Conservation (phyloP, 176 grass and related monocot species). For the Ensete ventricosum region DNA sequence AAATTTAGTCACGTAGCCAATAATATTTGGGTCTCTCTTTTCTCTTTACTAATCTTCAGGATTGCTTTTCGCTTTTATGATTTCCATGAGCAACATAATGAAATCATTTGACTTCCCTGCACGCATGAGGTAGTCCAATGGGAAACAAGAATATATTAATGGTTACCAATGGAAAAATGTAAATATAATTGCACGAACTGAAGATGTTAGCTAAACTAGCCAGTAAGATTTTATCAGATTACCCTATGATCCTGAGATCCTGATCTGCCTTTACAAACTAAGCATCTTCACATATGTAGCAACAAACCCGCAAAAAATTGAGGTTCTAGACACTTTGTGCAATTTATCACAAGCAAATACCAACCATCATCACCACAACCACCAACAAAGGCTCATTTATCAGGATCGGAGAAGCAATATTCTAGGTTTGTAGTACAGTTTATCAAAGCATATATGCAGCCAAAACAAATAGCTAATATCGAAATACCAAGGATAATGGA, state of each 20-base stretch:
- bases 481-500: no score
- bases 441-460: neutral
- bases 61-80: conserved; percentile 21
- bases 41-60: conserved; percentile 21
- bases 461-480: no score
- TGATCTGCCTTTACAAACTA: neutral
- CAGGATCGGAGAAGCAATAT: no score
- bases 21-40: conserved; percentile 17
- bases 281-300: no score
- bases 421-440: neutral
- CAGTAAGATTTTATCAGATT: no score
- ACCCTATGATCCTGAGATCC: neutral
- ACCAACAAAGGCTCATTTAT: no score
- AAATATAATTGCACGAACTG: neutral
- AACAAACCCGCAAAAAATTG: no score
- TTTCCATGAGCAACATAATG: conserved; percentile 15
- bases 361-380: no score
- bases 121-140: neutral
- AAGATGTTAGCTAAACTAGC: no score
- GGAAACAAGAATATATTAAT: conserved; percentile 12
- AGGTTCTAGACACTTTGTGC: no score
- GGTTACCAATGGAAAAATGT: neutral
- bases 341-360: no score
- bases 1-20: conserved; percentile 15
- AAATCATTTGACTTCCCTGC: conserved; percentile 7